Evolutionary conservation across 1,139 yeast species (phyloP), one percentile per base, ranked within the genome.

Genomic region (Candida mesenterica): DNA sequence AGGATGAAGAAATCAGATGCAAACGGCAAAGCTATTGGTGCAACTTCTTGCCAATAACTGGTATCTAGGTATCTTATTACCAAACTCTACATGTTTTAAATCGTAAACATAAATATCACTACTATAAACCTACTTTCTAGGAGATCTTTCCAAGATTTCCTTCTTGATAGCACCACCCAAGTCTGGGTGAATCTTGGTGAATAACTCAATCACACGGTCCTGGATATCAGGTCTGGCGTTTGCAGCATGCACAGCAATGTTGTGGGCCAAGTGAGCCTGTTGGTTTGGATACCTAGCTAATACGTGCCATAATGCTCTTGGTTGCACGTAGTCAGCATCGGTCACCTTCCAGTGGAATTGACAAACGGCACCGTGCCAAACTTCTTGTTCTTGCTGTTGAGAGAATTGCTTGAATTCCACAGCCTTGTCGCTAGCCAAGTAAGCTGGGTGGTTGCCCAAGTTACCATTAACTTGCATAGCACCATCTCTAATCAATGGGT

Each of bases 401-500:
- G 55, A 48, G 49, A 56, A 64, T 40, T 53, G 49, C 53, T 59
- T 63, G 62, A 79, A 76, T 52, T 71, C 71, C 52, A 79, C 49
- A 40, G 85, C 82, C 65, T 75, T 63, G 49, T 66, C 60, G 26
- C 82, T 68, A 36, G 82, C 80, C 49, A 79, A 68, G 62, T 84
- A 84, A 66, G 88, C 89, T 57, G 97, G 96, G 52, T 77, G 76
- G 39, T 79, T 61, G 34, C 97, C 97, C 60, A 84, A 77, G 75
- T 90, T 90, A 40, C 89, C 92, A 58, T 85, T 80, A 38, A 87
- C 88, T 43, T 65, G 66, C 94, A 87, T 83, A 34, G 79, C 73
- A 59, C 97, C 97, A 58, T 89, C 97, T 63, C 97, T 81, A 57
- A 82, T 77, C 61, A 77, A 72, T 45, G 86, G 85, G 65, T 77